These are phyloP conservation scores for Erysimum cheiranthoides DNA, from an alignment of 345 rosid species.

Conservation along the genomic window DNA sequence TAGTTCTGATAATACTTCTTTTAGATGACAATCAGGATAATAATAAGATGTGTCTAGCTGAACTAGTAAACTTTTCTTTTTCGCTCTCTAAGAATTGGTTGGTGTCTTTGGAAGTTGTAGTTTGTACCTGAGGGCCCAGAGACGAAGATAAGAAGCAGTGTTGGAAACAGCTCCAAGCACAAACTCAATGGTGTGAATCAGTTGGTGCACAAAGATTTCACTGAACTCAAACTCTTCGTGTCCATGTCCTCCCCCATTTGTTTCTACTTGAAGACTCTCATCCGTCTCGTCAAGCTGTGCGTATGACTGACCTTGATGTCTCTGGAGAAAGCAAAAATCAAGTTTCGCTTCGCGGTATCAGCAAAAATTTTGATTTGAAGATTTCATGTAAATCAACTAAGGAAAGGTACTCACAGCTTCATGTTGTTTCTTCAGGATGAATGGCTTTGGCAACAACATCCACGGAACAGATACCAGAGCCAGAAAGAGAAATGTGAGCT, in stretches of 20 bases:
- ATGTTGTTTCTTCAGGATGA: slow-evolving; percentile 88
- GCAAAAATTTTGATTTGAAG: background rate
- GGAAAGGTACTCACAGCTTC: slow-evolving; percentile 56
- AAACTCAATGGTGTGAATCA: slow-evolving; percentile 97
- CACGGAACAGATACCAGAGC: slow-evolving; percentile 94
- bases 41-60: too few relatives aligned
- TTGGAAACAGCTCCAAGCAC: slow-evolving; percentile 99
- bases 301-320: slow-evolving; percentile 86
- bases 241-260: slow-evolving; percentile 64
- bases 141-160: slow-evolving; percentile 95
- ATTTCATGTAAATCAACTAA: slow-evolving; percentile 9
- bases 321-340: slow-evolving; percentile 53
- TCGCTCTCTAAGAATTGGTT: background rate
- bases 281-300: slow-evolving; percentile 65
- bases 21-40: background rate
- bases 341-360: background rate
- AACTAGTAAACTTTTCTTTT: too few relatives aligned
- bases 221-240: slow-evolving; percentile 96
- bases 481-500: slow-evolving; percentile 76
- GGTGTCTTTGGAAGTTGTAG: background rate
- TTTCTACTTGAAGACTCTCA: slow-evolving; percentile 72
- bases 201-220: slow-evolving; percentile 94
- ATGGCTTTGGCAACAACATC: slow-evolving; percentile 97
- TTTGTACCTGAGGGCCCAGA: slow-evolving; percentile 93
- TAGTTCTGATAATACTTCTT: background rate